These are phyloP conservation scores for Phellopilus nigrolimitatus DNA, from an alignment of 1,284 basidiomycete genomes.

Conservation along the genomic window DNA sequence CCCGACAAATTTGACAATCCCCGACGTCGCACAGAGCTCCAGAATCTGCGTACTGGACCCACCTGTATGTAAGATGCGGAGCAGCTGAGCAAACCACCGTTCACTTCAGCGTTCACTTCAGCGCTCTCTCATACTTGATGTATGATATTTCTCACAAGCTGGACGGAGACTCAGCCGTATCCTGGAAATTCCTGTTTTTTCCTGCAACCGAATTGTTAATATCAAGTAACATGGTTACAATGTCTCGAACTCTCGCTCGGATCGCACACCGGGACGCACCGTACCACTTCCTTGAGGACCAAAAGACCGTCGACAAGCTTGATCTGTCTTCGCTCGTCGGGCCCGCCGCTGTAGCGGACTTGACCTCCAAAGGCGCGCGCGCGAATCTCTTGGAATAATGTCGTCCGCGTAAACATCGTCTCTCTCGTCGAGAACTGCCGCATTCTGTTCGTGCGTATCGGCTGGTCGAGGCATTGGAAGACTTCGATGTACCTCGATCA, in stretches of 20 bases:
- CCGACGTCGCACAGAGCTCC: too few species aligned
- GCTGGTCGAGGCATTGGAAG: slow-evolving; percentile 55
- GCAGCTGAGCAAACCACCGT: too few species aligned
- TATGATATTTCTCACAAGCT: slow-evolving; percentile 56
- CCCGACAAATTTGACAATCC: too few species aligned
- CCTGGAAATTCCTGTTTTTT: too few species aligned
- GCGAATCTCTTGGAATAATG: slow-evolving; percentile 50
- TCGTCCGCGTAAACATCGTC: slow-evolving; percentile 32
- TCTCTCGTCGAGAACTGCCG: slow-evolving; percentile 28
- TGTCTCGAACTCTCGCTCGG: slow-evolving; percentile 47
- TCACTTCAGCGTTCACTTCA: too few species aligned
- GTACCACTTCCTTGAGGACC: slow-evolving; percentile 56
- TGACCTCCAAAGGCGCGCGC: slow-evolving; percentile 35
- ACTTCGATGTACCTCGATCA: slow-evolving; percentile 51
- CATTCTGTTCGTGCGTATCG: slow-evolving; percentile 56
- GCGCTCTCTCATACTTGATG: too few species aligned
- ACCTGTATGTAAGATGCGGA: too few species aligned
- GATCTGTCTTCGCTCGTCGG: slow-evolving; percentile 47
- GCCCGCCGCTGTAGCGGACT: slow-evolving; percentile 40
- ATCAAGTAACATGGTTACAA: slow-evolving; percentile 44
- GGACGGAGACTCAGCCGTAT: too few species aligned
- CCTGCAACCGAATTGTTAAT: too few species aligned
- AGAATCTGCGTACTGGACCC: too few species aligned
- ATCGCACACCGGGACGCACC: slow-evolving; percentile 69
- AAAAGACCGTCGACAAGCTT: slow-evolving; percentile 52